These are phyloP conservation scores for Ascochyta fabae DNA, from an alignment of 2,329 filamentous ascomycete species.

Conservation along the genomic window DNA sequence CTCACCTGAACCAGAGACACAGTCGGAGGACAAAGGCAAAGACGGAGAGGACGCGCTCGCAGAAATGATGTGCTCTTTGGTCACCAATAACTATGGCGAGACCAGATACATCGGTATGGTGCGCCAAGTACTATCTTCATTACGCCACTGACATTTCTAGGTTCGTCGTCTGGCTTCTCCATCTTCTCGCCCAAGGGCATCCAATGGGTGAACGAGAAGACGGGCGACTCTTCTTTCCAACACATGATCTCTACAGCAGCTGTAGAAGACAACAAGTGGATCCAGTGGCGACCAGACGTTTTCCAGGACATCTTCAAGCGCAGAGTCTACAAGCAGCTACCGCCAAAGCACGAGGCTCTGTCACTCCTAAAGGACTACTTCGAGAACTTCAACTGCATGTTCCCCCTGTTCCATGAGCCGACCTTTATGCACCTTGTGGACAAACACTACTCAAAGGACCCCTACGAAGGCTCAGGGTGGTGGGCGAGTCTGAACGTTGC, in stretches of 20 bases:
- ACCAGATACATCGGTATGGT: constrained; percentile 88
- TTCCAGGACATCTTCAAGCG: constrained; percentile 91
- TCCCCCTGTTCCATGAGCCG: constrained; percentile 94
- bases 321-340: constrained; percentile 81
- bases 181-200: constrained; percentile 99
- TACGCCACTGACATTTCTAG: constrained; percentile 54
- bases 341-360: constrained; percentile 83
- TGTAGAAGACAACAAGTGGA: constrained; percentile 93
- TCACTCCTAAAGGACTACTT: constrained; percentile 94
- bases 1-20: constrained; percentile 58
- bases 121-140: background rate
- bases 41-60: constrained; percentile 83
- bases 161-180: constrained; percentile 95
- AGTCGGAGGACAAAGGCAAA: constrained; percentile 64
- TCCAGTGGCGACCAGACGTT: constrained; percentile 97
- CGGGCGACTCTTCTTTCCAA: constrained; percentile 93
- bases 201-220: constrained; percentile 98
- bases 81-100: constrained; percentile 93
- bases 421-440: constrained; percentile 98
- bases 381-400: constrained; percentile 99
- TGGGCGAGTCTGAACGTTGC: constrained; percentile 97
- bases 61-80: constrained; percentile 98
- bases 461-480: constrained; percentile 95
- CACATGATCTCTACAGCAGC: constrained; percentile 89
- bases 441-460: constrained; percentile 88